Conservation (phyloP, 177 flowering plant species). For the Telopea speciosissima region DNA sequence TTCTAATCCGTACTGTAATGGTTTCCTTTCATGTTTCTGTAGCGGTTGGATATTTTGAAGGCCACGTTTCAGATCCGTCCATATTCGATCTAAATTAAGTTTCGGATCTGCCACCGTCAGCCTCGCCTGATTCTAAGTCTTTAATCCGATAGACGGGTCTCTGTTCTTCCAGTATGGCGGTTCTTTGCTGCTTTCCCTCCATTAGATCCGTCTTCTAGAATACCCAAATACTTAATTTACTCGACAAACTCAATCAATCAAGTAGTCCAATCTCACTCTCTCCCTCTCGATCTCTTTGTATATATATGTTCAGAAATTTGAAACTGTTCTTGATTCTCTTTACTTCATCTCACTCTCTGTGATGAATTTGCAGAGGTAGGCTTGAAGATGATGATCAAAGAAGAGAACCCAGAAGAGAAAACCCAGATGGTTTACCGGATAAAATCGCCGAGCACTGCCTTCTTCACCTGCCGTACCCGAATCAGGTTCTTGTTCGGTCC, state of each 20-base stretch:
- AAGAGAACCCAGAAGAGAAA: neutral
- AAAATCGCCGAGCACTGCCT: constrained; percentile 5
- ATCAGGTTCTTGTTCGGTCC: constrained; percentile 27
- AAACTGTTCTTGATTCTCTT: neutral
- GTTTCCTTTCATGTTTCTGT: too few relatives aligned
- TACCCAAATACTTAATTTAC: neutral
- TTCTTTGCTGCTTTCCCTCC: constrained; percentile 1
- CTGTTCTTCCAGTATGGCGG: constrained; percentile 6
- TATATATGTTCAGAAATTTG: neutral
- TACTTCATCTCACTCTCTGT: neutral
- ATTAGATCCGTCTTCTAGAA: constrained; percentile 1
- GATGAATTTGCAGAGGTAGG: neutral
- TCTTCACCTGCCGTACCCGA: constrained; percentile 25
- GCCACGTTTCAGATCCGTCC: neutral
- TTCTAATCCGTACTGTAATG: too few relatives aligned
- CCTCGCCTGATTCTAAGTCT: neutral
- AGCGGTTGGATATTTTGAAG: too few relatives aligned
- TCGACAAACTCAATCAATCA: neutral
- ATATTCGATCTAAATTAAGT: too few relatives aligned
- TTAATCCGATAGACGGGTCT: neutral
- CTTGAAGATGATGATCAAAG: neutral
- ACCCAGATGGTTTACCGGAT: neutral
- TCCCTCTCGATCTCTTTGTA: too few relatives aligned
- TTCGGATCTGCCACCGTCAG: neutral
- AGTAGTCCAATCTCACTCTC: neutral